A percentile compares a stretch with the other conserved stretches of the same genome.
Conservation (phyloP, 495 filamentous ascomycete species). For the Pyrenopolyporus hunteri region DNA sequence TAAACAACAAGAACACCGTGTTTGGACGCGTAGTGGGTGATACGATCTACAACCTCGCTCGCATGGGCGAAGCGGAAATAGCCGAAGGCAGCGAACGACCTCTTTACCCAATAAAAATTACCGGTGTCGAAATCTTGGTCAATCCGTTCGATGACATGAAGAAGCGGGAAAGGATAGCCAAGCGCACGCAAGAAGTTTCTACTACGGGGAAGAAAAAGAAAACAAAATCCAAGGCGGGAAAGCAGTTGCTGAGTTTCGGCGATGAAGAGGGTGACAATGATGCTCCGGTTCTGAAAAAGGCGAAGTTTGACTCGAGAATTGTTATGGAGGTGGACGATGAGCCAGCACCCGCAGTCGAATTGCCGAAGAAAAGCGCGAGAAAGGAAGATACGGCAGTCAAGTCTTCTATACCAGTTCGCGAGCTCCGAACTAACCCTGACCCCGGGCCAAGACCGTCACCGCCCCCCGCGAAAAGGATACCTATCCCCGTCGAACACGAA, state of each 20-base stretch:
- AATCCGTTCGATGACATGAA: conserved; percentile 91
- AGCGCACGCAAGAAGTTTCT: conserved; percentile 47
- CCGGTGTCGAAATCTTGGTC: conserved; percentile 79
- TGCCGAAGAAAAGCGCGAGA: conserved; percentile 34
- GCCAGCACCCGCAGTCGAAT: conserved; percentile 34
- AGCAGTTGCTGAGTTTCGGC: conserved; percentile 87
- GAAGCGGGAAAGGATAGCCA: conserved; percentile 63
- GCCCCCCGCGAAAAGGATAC: conserved; percentile 34
- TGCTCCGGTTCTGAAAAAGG: conserved; percentile 73
- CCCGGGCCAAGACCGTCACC: conserved; percentile 29
- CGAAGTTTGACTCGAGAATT: conserved; percentile 89
- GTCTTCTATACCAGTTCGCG: conserved; percentile 41
- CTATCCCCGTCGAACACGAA: conserved; percentile 28
- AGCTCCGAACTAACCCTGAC: conserved; percentile 15
- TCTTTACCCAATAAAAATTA: conserved; percentile 84
- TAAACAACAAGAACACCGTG: conserved; percentile 88
- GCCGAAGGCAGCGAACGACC: conserved; percentile 82
- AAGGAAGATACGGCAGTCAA: conserved; percentile 41
- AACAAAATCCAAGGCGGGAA: conserved; percentile 68
- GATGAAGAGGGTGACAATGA: conserved; percentile 81
- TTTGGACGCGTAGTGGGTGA: conserved; percentile 94
- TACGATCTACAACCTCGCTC: conserved; percentile 92
- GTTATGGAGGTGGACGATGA: conserved; percentile 63
- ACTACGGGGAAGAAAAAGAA: conserved; percentile 72
- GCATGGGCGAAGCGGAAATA: conserved; percentile 87